Base-by-base conservation (phyloP, 2,329 filamentous ascomycete genomes). In the Sordariomycetes sp. region DNA sequence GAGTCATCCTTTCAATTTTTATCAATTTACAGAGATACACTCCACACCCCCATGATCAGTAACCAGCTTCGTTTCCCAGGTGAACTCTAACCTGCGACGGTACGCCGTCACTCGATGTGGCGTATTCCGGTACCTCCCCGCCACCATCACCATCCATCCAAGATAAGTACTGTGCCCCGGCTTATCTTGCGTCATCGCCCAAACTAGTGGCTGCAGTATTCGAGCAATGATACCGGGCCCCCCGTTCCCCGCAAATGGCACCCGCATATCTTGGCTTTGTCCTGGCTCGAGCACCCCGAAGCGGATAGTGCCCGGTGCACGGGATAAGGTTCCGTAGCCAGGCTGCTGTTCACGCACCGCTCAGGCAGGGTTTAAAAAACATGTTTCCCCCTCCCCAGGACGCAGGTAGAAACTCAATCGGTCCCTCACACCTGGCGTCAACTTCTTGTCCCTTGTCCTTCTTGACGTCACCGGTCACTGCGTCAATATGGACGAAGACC, bases 401-500 rank as follows among this genome's bases (percentile, higher is more conserved):
- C 8, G 39, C 2, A 17, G 15, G 2, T n/a, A 10, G 20, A 24
- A 24, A 32, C 10, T 24, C 45, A 50, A 50, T 24, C 6, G 20
- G 4, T 10, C 45, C 45, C 20, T 12, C 45, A 22, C 20, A 13
- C 3, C n/a, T 10, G 6, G n/a, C 45, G 12, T 24, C 20, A 3
- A 10, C 22, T 20, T 20, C 12, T n/a, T n/a, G n/a, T 22, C 22
- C 45, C n/a, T 4, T 22, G 10, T 20, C 45, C 6, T 24, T n/a
- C 13, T 7, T 45, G 39, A 45, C 45, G 45, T 20, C 20, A 50
- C 1, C 22, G 5, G 20, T n/a, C 39, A 4, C 8, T 32, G 17
- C 20, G 45, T 20, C 57, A 63, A 57, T 58, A 82, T 82, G 79
- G 79, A 82, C 61, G 79, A 82, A 63, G 76, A 80, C 61, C 75